Conservation (phyloP, 768 basidiomycete genomes). For the Termitomyces sp. region DNA sequence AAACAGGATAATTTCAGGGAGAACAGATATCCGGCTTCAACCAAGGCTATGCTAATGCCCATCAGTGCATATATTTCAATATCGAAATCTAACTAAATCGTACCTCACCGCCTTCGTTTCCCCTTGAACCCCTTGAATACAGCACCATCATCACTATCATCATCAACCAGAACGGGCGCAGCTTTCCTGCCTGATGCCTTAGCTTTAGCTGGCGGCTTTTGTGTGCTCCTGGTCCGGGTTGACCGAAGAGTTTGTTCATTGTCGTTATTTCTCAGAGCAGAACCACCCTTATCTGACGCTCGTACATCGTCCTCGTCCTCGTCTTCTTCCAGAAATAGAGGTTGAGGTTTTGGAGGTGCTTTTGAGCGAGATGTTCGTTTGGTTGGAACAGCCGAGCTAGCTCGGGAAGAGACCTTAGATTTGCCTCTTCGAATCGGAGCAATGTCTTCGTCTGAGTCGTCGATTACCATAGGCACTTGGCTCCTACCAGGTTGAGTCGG, state of each 20-base stretch:
- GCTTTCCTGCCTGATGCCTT: constrained; percentile 22
- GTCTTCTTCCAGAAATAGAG: constrained; percentile 50
- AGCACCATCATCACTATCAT: constrained; percentile 68
- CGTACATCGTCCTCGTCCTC: constrained; percentile 25
- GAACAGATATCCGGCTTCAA: background rate
- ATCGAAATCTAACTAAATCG: background rate
- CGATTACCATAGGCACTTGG: constrained; percentile 21
- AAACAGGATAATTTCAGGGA: background rate
- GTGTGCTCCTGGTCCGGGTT: constrained; percentile 17
- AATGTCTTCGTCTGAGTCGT: constrained; percentile 25
- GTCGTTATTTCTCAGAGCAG: constrained; percentile 14
- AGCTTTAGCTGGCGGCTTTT: constrained; percentile 21
- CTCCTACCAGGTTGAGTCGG: constrained; percentile 17
- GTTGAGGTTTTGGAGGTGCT: constrained; percentile 28
- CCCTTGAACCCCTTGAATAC: constrained; percentile 62
- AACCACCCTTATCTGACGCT: constrained; percentile 19
- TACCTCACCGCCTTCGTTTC: constrained; percentile 11
- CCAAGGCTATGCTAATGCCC: background rate
- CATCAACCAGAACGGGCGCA: constrained; percentile 41
- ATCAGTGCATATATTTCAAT: background rate
- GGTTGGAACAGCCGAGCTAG: constrained; percentile 17
- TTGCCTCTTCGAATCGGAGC: constrained; percentile 12
- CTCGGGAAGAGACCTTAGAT: constrained; percentile 24
- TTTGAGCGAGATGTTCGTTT: constrained; percentile 17
- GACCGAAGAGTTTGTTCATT: constrained; percentile 26